Evolutionary conservation across 2,329 filamentous ascomycete species (phyloP), one percentile per base, ranked within the genome.

Genomic region (Stromatinia cepivora): DNA sequence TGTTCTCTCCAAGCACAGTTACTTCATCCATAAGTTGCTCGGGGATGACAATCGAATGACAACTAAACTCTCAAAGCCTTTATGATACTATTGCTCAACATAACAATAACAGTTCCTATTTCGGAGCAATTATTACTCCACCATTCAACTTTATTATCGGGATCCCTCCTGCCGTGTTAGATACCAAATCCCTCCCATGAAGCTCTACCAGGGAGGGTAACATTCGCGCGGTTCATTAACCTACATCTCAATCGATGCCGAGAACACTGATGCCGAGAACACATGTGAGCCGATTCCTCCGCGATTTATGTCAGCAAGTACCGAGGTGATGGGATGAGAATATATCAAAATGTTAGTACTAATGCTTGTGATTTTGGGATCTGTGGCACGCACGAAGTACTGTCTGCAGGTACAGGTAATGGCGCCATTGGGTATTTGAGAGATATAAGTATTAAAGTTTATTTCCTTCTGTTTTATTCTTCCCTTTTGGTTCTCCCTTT

Each of bases 191-290:
- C 46, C 13, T 42, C 46, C 48, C 48, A 36, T 20, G 46, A 8
- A 53, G 46, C 46, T 25, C 46, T 28, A 62, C 20, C 42, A 25
- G 34, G 58, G 58, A 25, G 34, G 58, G 58, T 17, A 36, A 48
- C 58, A 36, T 50, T 62, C 45, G 20, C 59, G 50, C 28, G 31
- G 22, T 50, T 36, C 22, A 34, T 50, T n/a, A 36, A 62, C 7
- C 54, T 34, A 25, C 46, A 15, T 42, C 39, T 36, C 53, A 57
- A 57, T 36, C 45, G 59, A 36, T 25, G 39, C 64, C 64, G 39
- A 58, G 34, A 56, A 66, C 39, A 66, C 64, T n/a, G 59, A 36
- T 25, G 39, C 64, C 64, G 39, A 58, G 34, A 56, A 66, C 39
- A 66, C 64, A 66, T 66, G 64, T 58, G n/a, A 58, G 52, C 22